Conservation (phyloP, 306 rosid species). For the Cucurbita ficifolia region DNA sequence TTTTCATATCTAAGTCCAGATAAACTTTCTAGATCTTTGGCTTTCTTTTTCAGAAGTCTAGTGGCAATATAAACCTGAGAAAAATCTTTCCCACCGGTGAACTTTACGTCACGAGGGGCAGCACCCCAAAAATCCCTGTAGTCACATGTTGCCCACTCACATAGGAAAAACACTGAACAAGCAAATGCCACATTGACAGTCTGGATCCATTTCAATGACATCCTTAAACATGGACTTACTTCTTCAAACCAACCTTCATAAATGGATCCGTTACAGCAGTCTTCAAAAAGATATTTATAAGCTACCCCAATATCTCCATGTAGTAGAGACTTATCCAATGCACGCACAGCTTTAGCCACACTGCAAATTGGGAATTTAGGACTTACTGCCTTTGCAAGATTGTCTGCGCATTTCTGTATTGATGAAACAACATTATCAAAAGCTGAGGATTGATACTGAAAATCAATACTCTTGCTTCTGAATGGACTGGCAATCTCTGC, state of each 20-base stretch:
- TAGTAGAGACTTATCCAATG: constrained; percentile 60
- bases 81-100: constrained; percentile 74
- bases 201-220: constrained; percentile 74
- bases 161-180: constrained; percentile 71
- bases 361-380: constrained; percentile 59
- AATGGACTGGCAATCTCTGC: constrained; percentile 32
- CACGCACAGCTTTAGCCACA: constrained; percentile 64
- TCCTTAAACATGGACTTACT: constrained; percentile 72
- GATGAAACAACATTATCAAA: constrained; percentile 52
- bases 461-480: constrained; percentile 57
- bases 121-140: constrained; percentile 61
- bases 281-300: constrained; percentile 64
- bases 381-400: constrained; percentile 62
- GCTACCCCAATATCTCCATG: constrained; percentile 60
- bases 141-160: constrained; percentile 98
- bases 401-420: constrained; percentile 53
- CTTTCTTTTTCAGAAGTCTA: constrained; percentile 58
- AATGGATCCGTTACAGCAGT: constrained; percentile 46
- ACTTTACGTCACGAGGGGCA: constrained; percentile 42
- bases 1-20: constrained; percentile 23
- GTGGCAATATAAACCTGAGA: constrained; percentile 68
- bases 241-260: constrained; percentile 57
- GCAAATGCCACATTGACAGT: constrained; percentile 40
- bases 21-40: constrained; percentile 35
- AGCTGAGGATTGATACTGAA: constrained; percentile 55